Percentiles rank a stretch among this genome's conserved stretches.
These are phyloP conservation scores for Dothiorella sarmentorum DNA, from an alignment of 2,329 filamentous ascomycete species.

Conservation along the genomic window DNA sequence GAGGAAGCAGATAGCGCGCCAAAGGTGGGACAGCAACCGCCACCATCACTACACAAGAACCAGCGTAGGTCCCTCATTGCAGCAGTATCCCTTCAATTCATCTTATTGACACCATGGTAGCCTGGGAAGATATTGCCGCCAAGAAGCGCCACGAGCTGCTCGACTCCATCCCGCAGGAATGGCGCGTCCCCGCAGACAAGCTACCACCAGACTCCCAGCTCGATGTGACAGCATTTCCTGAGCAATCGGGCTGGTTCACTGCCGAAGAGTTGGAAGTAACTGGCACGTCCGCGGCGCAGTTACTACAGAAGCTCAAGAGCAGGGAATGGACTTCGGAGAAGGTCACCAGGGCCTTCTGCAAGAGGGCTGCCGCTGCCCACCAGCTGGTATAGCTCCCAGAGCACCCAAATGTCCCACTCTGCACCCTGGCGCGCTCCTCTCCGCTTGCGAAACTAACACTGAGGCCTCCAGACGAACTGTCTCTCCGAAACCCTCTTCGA, in stretches of 20 bases:
- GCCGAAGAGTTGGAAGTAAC: slow-evolving; percentile 51
- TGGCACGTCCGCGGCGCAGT: slow-evolving; percentile 37
- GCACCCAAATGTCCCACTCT: not conserved
- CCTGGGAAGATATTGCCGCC: slow-evolving; percentile 32
- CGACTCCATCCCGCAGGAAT: slow-evolving; percentile 19
- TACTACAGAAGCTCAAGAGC: slow-evolving; percentile 41
- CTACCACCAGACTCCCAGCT: slow-evolving; percentile 53
- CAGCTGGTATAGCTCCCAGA: slow-evolving; percentile 43
- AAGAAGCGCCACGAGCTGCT: slow-evolving; percentile 29
- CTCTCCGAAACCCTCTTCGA: slow-evolving; percentile 57
- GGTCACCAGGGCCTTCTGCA: slow-evolving; percentile 54
- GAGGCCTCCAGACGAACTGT: slow-evolving; percentile 53
- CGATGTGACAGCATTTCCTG: slow-evolving; percentile 56
- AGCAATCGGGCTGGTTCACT: slow-evolving; percentile 58
- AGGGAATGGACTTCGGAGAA: slow-evolving; percentile 50
- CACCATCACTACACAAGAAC: not conserved
- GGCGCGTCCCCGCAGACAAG: slow-evolving; percentile 32
- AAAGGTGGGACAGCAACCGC: slow-evolving; percentile 10
- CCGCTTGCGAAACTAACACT: not conserved
- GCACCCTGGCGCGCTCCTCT: not conserved
- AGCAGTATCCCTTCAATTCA: not conserved
- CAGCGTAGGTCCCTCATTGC: not conserved
- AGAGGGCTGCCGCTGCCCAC: slow-evolving; percentile 53
- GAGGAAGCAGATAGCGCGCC: slow-evolving; percentile 8
- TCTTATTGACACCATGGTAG: slow-evolving; percentile 12